phyloP scores from a whole-genome alignment of 352 stramenopile genomes.

The Pythium phragmiticola region DNA sequence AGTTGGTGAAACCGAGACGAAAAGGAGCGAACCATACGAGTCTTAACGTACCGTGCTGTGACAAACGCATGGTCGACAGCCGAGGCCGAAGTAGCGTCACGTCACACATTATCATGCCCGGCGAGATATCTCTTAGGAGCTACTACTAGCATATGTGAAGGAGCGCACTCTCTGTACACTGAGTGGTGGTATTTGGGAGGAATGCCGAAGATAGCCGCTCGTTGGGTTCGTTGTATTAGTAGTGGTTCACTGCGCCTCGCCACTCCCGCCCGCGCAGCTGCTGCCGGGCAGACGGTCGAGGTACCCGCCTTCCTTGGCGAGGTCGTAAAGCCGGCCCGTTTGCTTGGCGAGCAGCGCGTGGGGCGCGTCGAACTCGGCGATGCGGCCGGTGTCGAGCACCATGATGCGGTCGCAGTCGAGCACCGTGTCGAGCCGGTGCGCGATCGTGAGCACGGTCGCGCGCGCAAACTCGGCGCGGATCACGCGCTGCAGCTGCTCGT shows the following conservation, averaged over 20 bases:
- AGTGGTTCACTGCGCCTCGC: neutral
- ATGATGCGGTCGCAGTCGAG: constrained; percentile 10
- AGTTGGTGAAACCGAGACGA: too few relatives aligned
- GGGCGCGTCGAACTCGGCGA: constrained; percentile 84
- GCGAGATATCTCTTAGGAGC: too few relatives aligned
- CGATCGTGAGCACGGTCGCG: constrained; percentile 94
- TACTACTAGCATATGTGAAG: too few relatives aligned
- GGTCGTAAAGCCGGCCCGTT: constrained; percentile 41
- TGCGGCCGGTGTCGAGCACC: constrained; percentile 58
- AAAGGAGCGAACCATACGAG: too few relatives aligned
- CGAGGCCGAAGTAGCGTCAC: too few relatives aligned
- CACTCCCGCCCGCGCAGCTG: neutral
- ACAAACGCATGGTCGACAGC: too few relatives aligned
- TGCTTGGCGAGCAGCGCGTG: constrained; percentile 43
- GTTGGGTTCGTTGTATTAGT: too few relatives aligned
- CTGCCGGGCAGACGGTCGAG: constrained; percentile 24
- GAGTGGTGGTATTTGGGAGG: too few relatives aligned
- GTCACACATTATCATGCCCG: too few relatives aligned
- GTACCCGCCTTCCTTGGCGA: constrained; percentile 42
- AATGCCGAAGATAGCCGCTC: too few relatives aligned
- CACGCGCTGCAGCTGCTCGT: constrained; percentile 48
- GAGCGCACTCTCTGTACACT: too few relatives aligned
- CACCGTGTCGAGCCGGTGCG: constrained; percentile 6
- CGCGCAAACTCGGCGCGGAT: constrained; percentile 85
- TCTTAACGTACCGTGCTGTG: too few relatives aligned